Percentiles rank a stretch among this genome's conserved stretches.
phyloP scores from a whole-genome alignment of 129 eudicot species.

The Glebionis coronaria region DNA sequence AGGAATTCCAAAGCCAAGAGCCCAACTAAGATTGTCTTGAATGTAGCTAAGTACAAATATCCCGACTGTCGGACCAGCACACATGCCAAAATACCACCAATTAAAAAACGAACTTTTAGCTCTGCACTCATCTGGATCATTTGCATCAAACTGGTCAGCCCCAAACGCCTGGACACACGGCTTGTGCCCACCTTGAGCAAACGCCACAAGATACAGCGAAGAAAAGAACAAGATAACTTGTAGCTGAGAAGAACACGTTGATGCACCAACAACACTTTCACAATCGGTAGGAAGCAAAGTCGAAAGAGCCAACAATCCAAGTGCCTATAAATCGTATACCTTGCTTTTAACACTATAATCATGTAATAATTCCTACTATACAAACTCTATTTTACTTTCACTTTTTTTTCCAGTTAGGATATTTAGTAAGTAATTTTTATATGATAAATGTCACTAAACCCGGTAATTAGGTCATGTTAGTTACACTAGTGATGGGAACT shows the following conservation, averaged over 20 bases:
- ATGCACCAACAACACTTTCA: constrained; percentile 8
- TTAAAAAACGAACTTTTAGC: constrained; percentile 67
- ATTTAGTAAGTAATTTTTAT: too few relatives aligned
- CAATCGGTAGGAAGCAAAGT: constrained; percentile 38
- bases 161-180: constrained; percentile 69
- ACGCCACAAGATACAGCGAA: constrained; percentile 55
- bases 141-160: constrained; percentile 71
- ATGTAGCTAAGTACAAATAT: constrained; percentile 41
- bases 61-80: constrained; percentile 34
- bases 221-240: constrained; percentile 38
- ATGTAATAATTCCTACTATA: not conserved
- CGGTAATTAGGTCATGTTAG: too few relatives aligned
- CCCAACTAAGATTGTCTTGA: constrained; percentile 68
- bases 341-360: not conserved
- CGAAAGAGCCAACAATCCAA: constrained; percentile 58
- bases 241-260: constrained; percentile 28
- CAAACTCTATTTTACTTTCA: too few relatives aligned
- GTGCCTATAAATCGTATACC: constrained; percentile 38
- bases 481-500: too few relatives aligned
- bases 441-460: too few relatives aligned
- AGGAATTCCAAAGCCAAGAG: constrained; percentile 66
- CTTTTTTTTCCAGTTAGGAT: too few relatives aligned
- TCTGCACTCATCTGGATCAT: constrained; percentile 43
- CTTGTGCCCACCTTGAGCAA: constrained; percentile 57
- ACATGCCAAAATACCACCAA: constrained; percentile 59